A percentile compares a stretch with the other conserved stretches of the same genome.
Conservation (phyloP, 2,329 filamentous ascomycete species). For the Neofusicoccum umdonicola region DNA sequence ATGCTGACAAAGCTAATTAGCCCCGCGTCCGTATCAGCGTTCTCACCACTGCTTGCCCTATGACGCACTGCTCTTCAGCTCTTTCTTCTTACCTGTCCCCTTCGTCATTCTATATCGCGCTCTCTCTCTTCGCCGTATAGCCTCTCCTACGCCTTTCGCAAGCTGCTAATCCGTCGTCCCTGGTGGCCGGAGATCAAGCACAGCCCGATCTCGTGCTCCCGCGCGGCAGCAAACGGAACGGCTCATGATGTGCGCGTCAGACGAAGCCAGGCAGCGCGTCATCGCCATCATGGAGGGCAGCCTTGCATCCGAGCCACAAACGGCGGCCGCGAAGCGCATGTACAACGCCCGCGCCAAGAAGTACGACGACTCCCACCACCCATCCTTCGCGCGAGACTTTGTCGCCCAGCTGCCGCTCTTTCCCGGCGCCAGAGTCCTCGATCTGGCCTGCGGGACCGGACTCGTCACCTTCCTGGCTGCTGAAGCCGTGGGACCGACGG, state of each 20-base stretch:
- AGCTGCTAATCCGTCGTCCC: background rate
- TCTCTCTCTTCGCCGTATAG: no score
- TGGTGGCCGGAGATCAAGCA: background rate
- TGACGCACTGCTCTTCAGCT: background rate
- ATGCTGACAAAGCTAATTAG: background rate
- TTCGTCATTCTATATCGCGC: background rate
- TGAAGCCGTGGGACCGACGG: conserved; percentile 37
- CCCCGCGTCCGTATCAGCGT: background rate
- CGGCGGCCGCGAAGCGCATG: conserved; percentile 27
- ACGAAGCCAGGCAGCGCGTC: background rate
- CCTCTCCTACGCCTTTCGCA: background rate
- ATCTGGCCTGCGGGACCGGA: conserved; percentile 48
- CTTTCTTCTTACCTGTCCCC: background rate
- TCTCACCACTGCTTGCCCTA: background rate
- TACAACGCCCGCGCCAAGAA: conserved; percentile 35
- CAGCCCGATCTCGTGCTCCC: background rate
- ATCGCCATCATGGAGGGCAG: conserved; percentile 6
- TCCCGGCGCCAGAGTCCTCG: conserved; percentile 43
- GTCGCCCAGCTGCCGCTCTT: conserved; percentile 30
- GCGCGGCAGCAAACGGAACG: background rate
- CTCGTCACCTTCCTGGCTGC: conserved; percentile 41
- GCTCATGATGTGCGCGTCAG: background rate
- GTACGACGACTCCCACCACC: conserved; percentile 45
- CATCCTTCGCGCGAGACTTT: conserved; percentile 39
- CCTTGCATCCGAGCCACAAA: background rate